These are phyloP conservation scores for Brettanomyces naardenensis DNA, from an alignment of 805 yeast species.

Conservation along the genomic window DNA sequence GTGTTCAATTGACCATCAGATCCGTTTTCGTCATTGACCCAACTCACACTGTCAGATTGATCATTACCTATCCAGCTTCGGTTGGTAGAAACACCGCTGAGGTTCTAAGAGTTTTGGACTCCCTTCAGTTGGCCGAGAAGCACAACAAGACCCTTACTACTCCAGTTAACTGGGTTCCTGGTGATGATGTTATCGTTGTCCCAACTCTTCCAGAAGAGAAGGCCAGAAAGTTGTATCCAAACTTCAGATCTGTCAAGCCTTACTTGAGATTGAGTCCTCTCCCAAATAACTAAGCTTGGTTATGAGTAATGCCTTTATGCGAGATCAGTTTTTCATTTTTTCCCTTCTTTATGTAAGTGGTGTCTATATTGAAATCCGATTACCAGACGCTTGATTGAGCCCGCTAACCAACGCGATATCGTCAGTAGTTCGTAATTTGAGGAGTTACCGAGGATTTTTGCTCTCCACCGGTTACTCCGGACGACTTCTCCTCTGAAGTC, in stretches of 20 bases:
- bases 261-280: slow-evolving; percentile 51
- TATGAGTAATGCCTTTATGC: too few relatives aligned
- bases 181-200: slow-evolving; percentile 67
- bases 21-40: slow-evolving; percentile 71
- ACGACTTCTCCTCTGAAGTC: too few relatives aligned
- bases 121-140: slow-evolving; percentile 57
- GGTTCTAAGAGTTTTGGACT: slow-evolving; percentile 61
- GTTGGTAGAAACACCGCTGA: slow-evolving; percentile 75
- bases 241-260: slow-evolving; percentile 52
- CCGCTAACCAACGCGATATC: too few relatives aligned
- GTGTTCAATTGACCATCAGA: slow-evolving; percentile 60
- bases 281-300: slow-evolving; percentile 1
- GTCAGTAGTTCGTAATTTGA: too few relatives aligned
- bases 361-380: too few relatives aligned
- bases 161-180: slow-evolving; percentile 64
- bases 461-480: too few relatives aligned
- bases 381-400: too few relatives aligned
- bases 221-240: slow-evolving; percentile 54
- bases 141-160: slow-evolving; percentile 46
- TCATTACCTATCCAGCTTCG: slow-evolving; percentile 63
- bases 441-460: too few relatives aligned
- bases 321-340: too few relatives aligned
- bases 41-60: slow-evolving; percentile 51
- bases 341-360: too few relatives aligned
- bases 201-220: slow-evolving; percentile 54